These are phyloP conservation scores for Nephelium lappaceum DNA, from an alignment of 345 rosid genomes.

Conservation along the genomic window DNA sequence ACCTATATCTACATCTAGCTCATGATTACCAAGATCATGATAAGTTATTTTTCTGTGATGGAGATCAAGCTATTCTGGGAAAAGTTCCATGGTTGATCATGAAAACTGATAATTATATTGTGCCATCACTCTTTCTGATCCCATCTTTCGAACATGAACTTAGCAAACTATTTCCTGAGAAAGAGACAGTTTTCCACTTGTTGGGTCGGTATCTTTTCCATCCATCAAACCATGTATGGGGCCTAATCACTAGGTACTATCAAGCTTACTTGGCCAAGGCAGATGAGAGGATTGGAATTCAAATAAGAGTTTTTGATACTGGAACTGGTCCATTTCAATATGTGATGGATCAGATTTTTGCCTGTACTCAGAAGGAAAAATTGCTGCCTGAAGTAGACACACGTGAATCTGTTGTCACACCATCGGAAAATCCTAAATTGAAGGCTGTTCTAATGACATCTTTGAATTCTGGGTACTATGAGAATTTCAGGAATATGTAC, in stretches of 20 bases:
- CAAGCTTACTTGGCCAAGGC: slow-evolving; percentile 61
- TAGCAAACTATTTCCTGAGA: slow-evolving; percentile 49
- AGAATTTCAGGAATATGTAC: slow-evolving; percentile 51
- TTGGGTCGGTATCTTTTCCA: slow-evolving; percentile 72
- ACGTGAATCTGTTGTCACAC: slow-evolving; percentile 16
- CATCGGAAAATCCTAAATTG: slow-evolving; percentile 32
- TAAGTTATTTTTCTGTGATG: slow-evolving; percentile 69
- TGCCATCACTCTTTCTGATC: slow-evolving; percentile 70
- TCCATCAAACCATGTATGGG: slow-evolving; percentile 71
- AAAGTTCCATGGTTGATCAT: slow-evolving; percentile 72
- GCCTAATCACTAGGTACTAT: slow-evolving; percentile 65
- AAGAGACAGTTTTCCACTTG: slow-evolving; percentile 62
- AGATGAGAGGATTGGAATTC: slow-evolving; percentile 71
- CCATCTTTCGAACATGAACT: slow-evolving; percentile 50
- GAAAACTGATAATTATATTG: slow-evolving; percentile 67
- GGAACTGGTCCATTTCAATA: slow-evolving; percentile 45
- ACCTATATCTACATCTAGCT: slow-evolving; percentile 59
- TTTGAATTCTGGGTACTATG: slow-evolving; percentile 55
- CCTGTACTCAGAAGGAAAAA: slow-evolving; percentile 49
- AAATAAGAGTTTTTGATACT: slow-evolving; percentile 57
- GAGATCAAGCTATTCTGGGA: slow-evolving; percentile 42
- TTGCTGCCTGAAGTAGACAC: slow-evolving; percentile 50
- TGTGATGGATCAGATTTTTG: slow-evolving; percentile 58
- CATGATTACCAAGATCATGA: slow-evolving; percentile 66
- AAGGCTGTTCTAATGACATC: slow-evolving; percentile 67